Evolutionary conservation across 352 stramenopile species (phyloP), one percentile per base, ranked within the genome.

Genomic region (Phytophthora ohioensis): DNA sequence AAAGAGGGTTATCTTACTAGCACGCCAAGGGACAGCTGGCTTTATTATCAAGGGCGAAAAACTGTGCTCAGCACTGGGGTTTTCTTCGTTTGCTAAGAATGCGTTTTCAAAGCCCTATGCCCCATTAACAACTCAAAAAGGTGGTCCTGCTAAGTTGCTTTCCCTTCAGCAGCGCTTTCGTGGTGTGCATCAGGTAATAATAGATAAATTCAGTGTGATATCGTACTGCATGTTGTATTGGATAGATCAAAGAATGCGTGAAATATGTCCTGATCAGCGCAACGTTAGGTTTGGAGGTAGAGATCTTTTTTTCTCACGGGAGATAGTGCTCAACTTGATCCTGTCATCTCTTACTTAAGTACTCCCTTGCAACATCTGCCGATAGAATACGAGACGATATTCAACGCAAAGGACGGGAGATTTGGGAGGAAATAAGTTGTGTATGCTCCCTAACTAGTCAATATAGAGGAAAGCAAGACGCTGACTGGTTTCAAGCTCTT

Each of bases 41-140:
- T 60, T 67, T 15, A 67, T 56, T 43, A 67, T 67, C 3, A 61
- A 61, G 2, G 49, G 49, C 3, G 31, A 41, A 32, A 60, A 41
- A 5, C 2, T 61, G 0, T 61, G 59, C 4, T 61, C 32, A 3
- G 41, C 41, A 4, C 10, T 67, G 9, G 15, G 30, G 27, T 43
- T 67, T 7, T 27, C 32, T 2, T 67, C 60, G 1, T 67, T 61
- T 10, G 45, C 60, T 46, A 27, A 13, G n/a, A 39, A 30, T 21
- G 49, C 60, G 3, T 67, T 56, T 42, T 67, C 60, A 3, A 31
- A 15, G 36, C 42, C 60, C 1, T 67, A 67, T 9, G 45, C 27
- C 3, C 15, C 49, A 0, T 27, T 60, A 5, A 35, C 39, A 30
- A 36, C 53, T 2, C 13, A 27, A 55, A 53, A 42, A 34, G 9